Conservation (phyloP, 176 grass and related monocot species). For the Oryza brachyantha region DNA sequence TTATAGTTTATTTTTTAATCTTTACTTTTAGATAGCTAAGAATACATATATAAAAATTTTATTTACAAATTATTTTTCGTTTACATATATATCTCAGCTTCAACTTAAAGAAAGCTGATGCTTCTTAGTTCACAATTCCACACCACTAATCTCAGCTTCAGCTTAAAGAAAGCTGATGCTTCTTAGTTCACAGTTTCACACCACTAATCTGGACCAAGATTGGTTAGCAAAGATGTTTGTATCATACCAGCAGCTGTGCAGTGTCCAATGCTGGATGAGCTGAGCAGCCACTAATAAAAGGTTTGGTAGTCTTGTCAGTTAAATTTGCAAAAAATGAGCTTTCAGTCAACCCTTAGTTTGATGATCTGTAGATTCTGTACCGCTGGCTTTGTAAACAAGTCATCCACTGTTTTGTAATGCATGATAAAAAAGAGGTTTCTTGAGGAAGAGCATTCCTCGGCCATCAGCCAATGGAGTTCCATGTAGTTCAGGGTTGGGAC, state of each 20-base stretch:
- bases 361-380: background rate
- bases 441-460: background rate
- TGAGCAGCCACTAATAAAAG: no score
- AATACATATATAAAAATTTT: no score
- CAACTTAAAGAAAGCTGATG: background rate
- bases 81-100: no score
- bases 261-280: no score
- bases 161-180: slow-evolving; percentile 10
- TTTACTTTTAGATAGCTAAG: no score
- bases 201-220: background rate
- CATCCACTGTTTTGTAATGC: background rate
- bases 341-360: background rate
- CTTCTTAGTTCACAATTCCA: background rate
- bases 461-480: background rate
- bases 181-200: background rate
- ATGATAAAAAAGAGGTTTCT: background rate
- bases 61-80: no score
- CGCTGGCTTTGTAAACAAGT: background rate
- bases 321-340: background rate
- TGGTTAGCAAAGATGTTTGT: no score
- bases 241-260: no score
- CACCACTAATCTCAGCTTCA: background rate
- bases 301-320: background rate
- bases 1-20: no score
- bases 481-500: background rate